These are phyloP conservation scores for Fusarium subtropicale DNA, from an alignment of 2,329 filamentous ascomycete species.

Conservation along the genomic window DNA sequence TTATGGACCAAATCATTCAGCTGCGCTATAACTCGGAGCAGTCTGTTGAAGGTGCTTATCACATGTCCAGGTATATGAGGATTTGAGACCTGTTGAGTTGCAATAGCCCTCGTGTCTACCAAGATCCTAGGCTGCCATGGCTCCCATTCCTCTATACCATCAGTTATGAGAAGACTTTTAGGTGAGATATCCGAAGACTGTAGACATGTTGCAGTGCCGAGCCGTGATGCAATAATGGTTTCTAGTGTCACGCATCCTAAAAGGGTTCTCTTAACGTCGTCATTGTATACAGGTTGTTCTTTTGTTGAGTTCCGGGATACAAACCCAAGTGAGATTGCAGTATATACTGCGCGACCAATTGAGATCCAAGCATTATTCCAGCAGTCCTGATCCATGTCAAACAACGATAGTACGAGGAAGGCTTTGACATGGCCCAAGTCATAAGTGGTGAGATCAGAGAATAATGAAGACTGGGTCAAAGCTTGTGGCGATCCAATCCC, in stretches of 20 bases:
- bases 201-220: not conserved
- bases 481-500: not conserved
- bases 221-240: not conserved
- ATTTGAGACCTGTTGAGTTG: not conserved
- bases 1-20: not conserved
- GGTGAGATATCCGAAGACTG: not conserved
- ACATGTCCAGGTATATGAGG: constrained; percentile 6
- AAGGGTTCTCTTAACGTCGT: not conserved
- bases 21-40: not conserved
- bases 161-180: not conserved
- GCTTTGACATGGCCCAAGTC: constrained; percentile 4
- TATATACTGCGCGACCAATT: not conserved
- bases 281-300: rapidly evolving
- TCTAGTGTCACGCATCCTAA: not conserved
- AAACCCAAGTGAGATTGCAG: not conserved
- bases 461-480: not conserved
- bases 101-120: rapidly evolving
- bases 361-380: not conserved
- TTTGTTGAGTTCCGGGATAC: not conserved
- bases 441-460: not conserved
- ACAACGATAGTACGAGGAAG: not conserved
- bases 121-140: constrained; percentile 8
- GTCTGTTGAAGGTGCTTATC: constrained; percentile 3
- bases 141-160: constrained; percentile 16
- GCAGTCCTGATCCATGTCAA: not conserved